Conservation (phyloP, 306 rosid species). For the Styphnolobium japonicum region DNA sequence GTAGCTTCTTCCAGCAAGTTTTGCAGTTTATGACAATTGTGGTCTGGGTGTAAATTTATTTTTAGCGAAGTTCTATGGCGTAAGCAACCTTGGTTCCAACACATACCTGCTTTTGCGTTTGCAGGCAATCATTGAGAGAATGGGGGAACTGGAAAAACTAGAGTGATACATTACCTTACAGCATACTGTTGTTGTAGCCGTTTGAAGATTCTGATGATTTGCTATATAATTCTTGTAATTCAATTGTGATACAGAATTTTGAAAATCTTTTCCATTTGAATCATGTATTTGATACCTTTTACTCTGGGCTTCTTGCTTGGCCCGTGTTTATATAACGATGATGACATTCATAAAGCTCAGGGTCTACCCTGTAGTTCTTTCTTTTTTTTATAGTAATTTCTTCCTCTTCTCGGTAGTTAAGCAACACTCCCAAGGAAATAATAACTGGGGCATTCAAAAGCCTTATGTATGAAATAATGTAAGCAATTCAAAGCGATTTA, state of each 20-base stretch:
- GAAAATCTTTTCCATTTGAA: slow-evolving; percentile 20
- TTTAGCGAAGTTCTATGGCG: background rate
- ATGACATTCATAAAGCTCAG: background rate
- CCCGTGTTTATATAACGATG: slow-evolving; percentile 32
- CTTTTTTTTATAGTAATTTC: background rate
- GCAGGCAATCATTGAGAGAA: slow-evolving; percentile 59
- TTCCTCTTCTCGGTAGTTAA: background rate
- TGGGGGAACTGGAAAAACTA: slow-evolving; percentile 57
- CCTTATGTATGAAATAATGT: background rate
- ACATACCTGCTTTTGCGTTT: background rate
- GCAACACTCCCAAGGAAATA: background rate
- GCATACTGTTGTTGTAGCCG: background rate
- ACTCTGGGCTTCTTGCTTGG: background rate
- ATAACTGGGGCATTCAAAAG: background rate
- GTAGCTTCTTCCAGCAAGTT: background rate
- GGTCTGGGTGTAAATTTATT: background rate
- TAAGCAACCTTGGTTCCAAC: background rate
- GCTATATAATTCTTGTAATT: slow-evolving; percentile 24
- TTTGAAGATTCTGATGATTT: slow-evolving; percentile 30
- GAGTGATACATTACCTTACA: slow-evolving; percentile 23
- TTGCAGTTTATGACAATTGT: background rate
- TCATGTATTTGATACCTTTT: slow-evolving; percentile 27
- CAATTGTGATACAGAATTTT: slow-evolving; percentile 32
- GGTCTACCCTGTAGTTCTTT: background rate
- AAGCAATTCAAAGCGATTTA: background rate